Conservation (phyloP, 305 asterid genomes). For the Fraxinus baroniana region DNA sequence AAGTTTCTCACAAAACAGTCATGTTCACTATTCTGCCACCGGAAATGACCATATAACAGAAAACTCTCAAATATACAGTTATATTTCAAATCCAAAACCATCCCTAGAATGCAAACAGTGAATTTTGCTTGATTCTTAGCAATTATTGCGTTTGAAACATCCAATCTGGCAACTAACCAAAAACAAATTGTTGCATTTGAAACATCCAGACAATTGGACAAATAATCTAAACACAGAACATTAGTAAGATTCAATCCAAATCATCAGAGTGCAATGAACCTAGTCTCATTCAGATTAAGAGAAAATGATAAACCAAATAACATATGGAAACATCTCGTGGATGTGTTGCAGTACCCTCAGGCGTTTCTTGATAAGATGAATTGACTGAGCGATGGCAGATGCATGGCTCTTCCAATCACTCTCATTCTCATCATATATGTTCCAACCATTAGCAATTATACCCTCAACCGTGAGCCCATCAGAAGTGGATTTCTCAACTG, state of each 20-base stretch:
- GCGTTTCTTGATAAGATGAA: constrained; percentile 84
- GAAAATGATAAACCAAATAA: neutral
- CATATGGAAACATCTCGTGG: constrained; percentile 2
- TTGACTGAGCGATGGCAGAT: constrained; percentile 83
- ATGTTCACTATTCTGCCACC: constrained; percentile 1
- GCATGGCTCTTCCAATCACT: constrained; percentile 93
- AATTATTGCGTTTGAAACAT: neutral
- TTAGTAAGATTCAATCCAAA: neutral
- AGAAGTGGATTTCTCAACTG: constrained; percentile 56
- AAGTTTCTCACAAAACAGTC: neutral
- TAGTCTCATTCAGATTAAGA: neutral
- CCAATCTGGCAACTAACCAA: neutral
- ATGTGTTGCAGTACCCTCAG: constrained; percentile 39
- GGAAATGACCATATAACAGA: constrained; percentile 9
- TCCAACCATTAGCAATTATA: constrained; percentile 73
- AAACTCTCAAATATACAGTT: neutral
- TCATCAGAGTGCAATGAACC: neutral
- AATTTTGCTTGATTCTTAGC: neutral
- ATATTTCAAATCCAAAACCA: neutral
- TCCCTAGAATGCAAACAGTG: neutral
- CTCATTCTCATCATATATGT: constrained; percentile 63
- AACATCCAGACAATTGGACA: neutral
- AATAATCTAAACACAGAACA: neutral
- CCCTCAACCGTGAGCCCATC: constrained; percentile 87
- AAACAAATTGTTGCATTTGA: neutral